Percentiles rank a stretch among this genome's conserved stretches.
Evolutionary conservation across 1,284 basidiomycete genomes (phyloP).

Genomic region (Puccinia polysora): DNA sequence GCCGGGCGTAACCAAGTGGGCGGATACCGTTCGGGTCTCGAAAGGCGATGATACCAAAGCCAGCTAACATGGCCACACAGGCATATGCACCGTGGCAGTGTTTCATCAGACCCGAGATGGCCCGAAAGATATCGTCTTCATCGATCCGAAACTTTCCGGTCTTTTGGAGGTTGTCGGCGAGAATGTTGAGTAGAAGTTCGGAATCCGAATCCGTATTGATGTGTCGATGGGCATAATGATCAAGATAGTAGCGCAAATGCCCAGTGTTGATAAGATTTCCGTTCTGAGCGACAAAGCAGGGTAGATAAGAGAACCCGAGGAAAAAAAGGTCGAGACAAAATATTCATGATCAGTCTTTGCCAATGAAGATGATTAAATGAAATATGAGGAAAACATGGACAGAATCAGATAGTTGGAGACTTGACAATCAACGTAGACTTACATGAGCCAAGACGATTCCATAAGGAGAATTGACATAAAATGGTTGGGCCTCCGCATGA

Average conservation of each 20-base stretch:
- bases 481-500: slow-evolving; percentile 97
- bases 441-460: slow-evolving; percentile 98
- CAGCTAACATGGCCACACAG: slow-evolving; percentile 95
- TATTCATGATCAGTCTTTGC: not conserved
- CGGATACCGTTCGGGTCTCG: slow-evolving; percentile 98
- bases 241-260: slow-evolving; percentile 81
- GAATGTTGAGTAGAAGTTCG: slow-evolving; percentile 92
- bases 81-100: slow-evolving; percentile 90
- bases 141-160: slow-evolving; percentile 99
- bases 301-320: slow-evolving; percentile 5
- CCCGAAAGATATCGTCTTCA: slow-evolving; percentile 97
- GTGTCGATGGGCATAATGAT: slow-evolving; percentile 92
- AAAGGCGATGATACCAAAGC: slow-evolving; percentile 97
- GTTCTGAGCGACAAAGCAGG: slow-evolving; percentile 70
- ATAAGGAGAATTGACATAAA: slow-evolving; percentile 99
- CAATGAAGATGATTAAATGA: not conserved
- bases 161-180: slow-evolving; percentile 94
- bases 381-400: no score
- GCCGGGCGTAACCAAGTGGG: slow-evolving; percentile 75
- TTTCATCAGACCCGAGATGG: slow-evolving; percentile 81
- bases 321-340: slow-evolving; percentile 27
- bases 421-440: no score
- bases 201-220: slow-evolving; percentile 99
- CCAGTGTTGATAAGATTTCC: slow-evolving; percentile 95
- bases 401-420: no score